Percentiles rank a stretch among this genome's conserved stretches.
Conservation (phyloP, 2,329 filamentous ascomycete species). For the Phoma sp. region DNA sequence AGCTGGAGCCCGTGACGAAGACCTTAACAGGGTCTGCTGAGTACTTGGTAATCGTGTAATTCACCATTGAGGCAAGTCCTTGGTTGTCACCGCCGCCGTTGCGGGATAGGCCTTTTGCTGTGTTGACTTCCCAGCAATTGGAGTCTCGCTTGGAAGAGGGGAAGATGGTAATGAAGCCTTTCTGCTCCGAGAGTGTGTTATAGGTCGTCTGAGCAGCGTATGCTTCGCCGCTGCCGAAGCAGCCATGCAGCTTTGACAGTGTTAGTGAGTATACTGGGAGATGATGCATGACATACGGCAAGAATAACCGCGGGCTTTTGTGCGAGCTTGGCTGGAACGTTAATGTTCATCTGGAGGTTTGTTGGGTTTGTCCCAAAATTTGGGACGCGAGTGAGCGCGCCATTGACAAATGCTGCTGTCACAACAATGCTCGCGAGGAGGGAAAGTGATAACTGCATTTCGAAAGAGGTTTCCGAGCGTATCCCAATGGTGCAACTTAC, state of each 20-base stretch:
- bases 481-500: no score
- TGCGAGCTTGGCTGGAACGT: constrained; percentile 52
- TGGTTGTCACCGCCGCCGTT: constrained; percentile 63
- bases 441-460: constrained; percentile 15
- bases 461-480: background rate
- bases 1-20: constrained; percentile 36
- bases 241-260: constrained; percentile 31
- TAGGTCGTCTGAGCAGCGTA: constrained; percentile 27
- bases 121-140: constrained; percentile 66
- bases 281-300: constrained; percentile 51
- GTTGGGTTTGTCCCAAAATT: constrained; percentile 53
- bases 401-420: constrained; percentile 17
- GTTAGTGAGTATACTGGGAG: background rate
- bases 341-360: constrained; percentile 61
- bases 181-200: constrained; percentile 54
- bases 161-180: constrained; percentile 67
- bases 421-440: constrained; percentile 8
- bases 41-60: constrained; percentile 60
- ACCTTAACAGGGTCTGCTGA: constrained; percentile 58
- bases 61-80: constrained; percentile 65
- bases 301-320: constrained; percentile 60
- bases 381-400: constrained; percentile 44
- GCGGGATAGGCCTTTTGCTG: constrained; percentile 59
- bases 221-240: constrained; percentile 48
- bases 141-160: constrained; percentile 58